Conservation (phyloP, 192 early-diverging fungal species). For the Coemansia erecta region DNA sequence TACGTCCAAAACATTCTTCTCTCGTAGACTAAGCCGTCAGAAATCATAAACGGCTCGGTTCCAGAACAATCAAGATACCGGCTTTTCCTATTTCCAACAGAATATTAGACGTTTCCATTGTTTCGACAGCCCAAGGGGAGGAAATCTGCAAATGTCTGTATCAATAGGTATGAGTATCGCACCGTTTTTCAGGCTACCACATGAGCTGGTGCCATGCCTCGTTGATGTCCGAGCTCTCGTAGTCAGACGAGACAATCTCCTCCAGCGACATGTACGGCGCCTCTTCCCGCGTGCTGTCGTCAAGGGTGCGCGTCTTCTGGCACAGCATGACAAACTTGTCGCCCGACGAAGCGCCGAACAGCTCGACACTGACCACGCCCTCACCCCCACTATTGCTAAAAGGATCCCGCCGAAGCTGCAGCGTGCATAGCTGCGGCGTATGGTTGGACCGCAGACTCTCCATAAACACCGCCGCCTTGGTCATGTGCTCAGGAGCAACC, state of each 20-base stretch:
- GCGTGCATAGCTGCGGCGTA: constrained; percentile 28
- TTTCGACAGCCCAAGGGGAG: no score
- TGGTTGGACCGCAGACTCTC: constrained; percentile 16
- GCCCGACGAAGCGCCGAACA: constrained; percentile 41
- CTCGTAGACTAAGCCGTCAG: no score
- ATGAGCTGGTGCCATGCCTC: constrained; percentile 28
- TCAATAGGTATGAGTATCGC: background rate
- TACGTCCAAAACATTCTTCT: no score
- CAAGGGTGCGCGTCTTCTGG: constrained; percentile 15
- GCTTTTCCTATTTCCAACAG: no score
- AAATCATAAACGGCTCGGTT: no score
- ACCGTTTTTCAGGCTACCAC: constrained; percentile 12
- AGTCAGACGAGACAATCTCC: constrained; percentile 38
- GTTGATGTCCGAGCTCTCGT: constrained; percentile 30
- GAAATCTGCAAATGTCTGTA: background rate
- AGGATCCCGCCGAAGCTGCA: constrained; percentile 19
- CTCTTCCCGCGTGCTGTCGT: constrained; percentile 1
- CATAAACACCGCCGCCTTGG: constrained; percentile 32
- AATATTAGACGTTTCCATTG: no score
- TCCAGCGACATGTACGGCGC: constrained; percentile 33
- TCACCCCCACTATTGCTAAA: background rate
- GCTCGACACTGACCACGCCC: constrained; percentile 24
- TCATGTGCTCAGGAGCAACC: constrained; percentile 22
- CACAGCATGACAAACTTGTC: constrained; percentile 37
- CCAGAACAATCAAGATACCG: no score